Percentiles rank a stretch among this genome's conserved stretches.
Evolutionary conservation across 768 basidiomycete species (phyloP).

Genomic region (Hypsizygus marmoreus): DNA sequence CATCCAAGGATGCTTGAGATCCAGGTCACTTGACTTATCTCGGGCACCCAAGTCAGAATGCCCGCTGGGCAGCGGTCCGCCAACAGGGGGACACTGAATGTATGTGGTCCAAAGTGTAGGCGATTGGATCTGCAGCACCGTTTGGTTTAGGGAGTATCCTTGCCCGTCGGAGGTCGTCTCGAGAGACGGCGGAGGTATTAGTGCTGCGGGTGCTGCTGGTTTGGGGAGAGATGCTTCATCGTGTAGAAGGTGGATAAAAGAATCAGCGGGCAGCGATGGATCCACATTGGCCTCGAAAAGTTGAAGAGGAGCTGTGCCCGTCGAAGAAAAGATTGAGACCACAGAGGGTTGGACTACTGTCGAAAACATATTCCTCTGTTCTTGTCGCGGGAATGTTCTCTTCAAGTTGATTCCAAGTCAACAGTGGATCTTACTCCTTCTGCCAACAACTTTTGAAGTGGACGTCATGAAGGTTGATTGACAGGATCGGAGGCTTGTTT

Average conservation of each 20-base stretch:
- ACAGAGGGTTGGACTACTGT: slow-evolving; percentile 59
- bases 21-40: slow-evolving; percentile 37
- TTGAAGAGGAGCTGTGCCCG: slow-evolving; percentile 59
- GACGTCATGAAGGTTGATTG: no score
- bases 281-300: slow-evolving; percentile 56
- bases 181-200: slow-evolving; percentile 44
- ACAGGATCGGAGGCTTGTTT: no score
- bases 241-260: slow-evolving; percentile 63
- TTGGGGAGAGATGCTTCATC: slow-evolving; percentile 56
- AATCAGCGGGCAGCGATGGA: slow-evolving; percentile 55
- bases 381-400: no score
- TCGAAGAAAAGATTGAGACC: slow-evolving; percentile 78
- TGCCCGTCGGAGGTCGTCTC: slow-evolving; percentile 22
- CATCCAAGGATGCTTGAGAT: slow-evolving; percentile 71
- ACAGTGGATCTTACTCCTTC: no score
- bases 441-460: no score
- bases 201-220: slow-evolving; percentile 46
- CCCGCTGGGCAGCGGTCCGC: slow-evolving; percentile 6
- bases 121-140: slow-evolving; percentile 79
- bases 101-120: slow-evolving; percentile 70
- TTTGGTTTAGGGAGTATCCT: slow-evolving; percentile 53
- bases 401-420: no score
- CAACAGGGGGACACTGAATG: slow-evolving; percentile 58
- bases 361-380: no score
- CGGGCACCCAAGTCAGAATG: slow-evolving; percentile 8